phyloP scores from a whole-genome alignment of 768 basidiomycete species.

The Pisolithus tinctorius region DNA sequence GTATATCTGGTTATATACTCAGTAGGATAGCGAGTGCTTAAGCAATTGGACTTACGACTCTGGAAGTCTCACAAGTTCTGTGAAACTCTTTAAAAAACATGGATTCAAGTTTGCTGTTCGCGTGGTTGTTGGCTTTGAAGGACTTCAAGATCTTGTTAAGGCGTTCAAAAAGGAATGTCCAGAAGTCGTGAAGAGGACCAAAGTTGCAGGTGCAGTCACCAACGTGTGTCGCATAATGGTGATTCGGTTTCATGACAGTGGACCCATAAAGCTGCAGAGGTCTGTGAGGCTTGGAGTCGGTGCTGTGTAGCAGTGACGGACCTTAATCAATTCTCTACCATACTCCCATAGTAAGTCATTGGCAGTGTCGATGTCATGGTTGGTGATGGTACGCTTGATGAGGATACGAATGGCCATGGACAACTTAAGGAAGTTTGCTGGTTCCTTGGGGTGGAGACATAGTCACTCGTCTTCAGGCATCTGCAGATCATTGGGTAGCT shows the following conservation, averaged over 20 bases:
- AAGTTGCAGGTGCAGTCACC: constrained; percentile 14
- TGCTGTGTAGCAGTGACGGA: constrained; percentile 6
- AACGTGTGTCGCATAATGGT: constrained; percentile 31
- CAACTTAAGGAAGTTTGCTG: constrained; percentile 5
- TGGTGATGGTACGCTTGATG: constrained; percentile 2
- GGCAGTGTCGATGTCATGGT: constrained; percentile 3
- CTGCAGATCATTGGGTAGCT: background rate
- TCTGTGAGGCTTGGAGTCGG: background rate
- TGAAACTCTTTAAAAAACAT: constrained; percentile 5
- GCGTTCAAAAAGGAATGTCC: too few relatives aligned
- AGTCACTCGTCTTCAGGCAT: constrained; percentile 12
- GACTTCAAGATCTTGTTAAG: too few relatives aligned
- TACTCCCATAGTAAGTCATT: constrained; percentile 18
- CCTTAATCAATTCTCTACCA: constrained; percentile 13
- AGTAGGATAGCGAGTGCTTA: background rate
- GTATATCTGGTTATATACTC: background rate
- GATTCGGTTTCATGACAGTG: constrained; percentile 28
- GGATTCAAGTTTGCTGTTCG: too few relatives aligned
- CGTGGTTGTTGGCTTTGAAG: too few relatives aligned
- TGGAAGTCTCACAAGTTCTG: constrained; percentile 24
- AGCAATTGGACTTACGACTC: constrained; percentile 5
- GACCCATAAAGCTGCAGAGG: constrained; percentile 25
- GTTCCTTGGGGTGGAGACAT: constrained; percentile 9
- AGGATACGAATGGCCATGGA: constrained; percentile 11
- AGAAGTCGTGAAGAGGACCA: too few relatives aligned